These are phyloP conservation scores for Pichia insulana DNA, from an alignment of 805 yeast genomes.

Conservation along the genomic window DNA sequence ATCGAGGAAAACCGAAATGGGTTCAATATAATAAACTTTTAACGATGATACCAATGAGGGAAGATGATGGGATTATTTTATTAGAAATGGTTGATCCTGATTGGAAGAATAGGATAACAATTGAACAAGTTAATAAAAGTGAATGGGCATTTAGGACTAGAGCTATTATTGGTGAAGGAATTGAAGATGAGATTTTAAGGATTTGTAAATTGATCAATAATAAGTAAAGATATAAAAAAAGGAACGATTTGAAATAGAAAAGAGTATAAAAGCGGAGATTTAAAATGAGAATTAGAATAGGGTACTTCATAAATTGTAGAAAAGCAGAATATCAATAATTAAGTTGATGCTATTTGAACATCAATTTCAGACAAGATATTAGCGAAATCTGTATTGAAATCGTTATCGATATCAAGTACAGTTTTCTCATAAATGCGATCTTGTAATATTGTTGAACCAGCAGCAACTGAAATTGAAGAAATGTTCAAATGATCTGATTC, in stretches of 20 bases:
- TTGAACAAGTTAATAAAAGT: conserved; percentile 16
- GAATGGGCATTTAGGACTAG: conserved; percentile 28
- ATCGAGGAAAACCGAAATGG: conserved; percentile 13
- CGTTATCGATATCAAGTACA: background rate
- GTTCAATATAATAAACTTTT: conserved; percentile 12
- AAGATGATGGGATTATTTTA: conserved; percentile 10
- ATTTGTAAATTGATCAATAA: background rate
- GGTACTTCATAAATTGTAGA: no score
- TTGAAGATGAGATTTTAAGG: conserved; percentile 7
- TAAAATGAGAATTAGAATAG: no score
- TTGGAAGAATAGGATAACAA: conserved; percentile 15
- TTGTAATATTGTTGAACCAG: background rate
- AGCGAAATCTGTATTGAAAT: background rate
- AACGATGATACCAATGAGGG: conserved; percentile 4
- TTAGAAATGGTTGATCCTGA: conserved; percentile 27
- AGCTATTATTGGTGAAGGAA: conserved; percentile 13
- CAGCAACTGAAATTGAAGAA: background rate
- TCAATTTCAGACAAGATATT: background rate
- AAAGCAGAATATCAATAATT: background rate
- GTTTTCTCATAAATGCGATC: background rate
- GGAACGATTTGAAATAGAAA: no score
- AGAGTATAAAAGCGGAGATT: no score
- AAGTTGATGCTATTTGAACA: background rate
- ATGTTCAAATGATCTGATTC: background rate
- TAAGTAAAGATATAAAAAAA: no score